Base-by-base conservation (phyloP, 2,329 filamentous ascomycete species). In the Akanthomyces uredinophilus region DNA sequence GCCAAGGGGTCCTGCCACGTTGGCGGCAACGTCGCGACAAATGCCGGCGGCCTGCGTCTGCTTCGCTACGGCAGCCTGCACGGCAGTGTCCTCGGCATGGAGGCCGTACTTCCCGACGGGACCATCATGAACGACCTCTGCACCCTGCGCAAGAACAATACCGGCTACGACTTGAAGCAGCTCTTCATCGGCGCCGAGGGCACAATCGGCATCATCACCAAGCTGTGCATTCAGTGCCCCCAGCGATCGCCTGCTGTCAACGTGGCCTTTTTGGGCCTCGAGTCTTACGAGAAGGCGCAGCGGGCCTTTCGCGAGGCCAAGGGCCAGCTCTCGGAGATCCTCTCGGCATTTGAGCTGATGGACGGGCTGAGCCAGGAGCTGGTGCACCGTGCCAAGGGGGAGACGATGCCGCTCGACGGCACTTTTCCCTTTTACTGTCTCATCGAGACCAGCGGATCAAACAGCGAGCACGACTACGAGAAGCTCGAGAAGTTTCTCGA, bases 311-410 rank as follows among this genome's bases (percentile, higher is more conserved):
- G 86, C 51, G 91, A 94, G 74, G 94, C 95, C 60, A 98, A 97
- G 80, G 81, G 82, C 44, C 91, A 96, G 73, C 85, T 99, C 1
- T 92, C 90, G 1, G 95, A 99, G 77, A 98, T 99, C 69, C 83
- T 99, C 5, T 98, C 94, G 3, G 95, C 95, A 0, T 99, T 99
- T 72, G 95, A 99, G 79, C 82, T 99, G 66, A 99, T 99, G 94
- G 95, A 99, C 69, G 86, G 85, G 20, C 82, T 86, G 65, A 94
- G 87, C 65, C 95, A 98, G 77, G 80, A 86, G 65, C 79, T 96
- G 44, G 91, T 96, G 44, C 82, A 86, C 61, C 78, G 82, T 60
- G 89, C 92, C 41, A 92, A 89, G 13, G 87, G 87, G 29, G 90
- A 89, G 71, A 91, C 89, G 71, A 82, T 87, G 62, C 95, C 95